phyloP scores from a whole-genome alignment of 306 rosid genomes.

The Ammopiptanthus mongolicus region DNA sequence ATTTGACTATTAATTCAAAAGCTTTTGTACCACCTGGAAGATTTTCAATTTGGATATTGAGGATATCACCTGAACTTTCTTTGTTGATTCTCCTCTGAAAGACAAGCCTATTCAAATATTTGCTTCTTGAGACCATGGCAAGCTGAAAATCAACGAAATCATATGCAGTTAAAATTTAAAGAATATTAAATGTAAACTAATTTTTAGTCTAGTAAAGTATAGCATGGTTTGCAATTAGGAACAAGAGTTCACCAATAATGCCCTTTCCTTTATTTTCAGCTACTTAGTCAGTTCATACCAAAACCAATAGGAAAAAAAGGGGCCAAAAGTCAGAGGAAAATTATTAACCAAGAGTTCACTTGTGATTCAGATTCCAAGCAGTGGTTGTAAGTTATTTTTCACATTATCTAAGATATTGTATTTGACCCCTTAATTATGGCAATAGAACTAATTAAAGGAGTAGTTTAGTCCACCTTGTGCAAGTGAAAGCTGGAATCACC shows the following conservation, averaged over 20 bases:
- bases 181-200: not conserved
- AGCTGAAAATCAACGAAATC: slow-evolving; percentile 39
- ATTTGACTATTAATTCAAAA: slow-evolving; percentile 58
- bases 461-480: slow-evolving; percentile 60
- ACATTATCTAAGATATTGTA: not conserved
- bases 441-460: not conserved
- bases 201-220: not conserved
- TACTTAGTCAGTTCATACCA: too few species aligned
- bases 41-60: slow-evolving; percentile 46
- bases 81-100: slow-evolving; percentile 40
- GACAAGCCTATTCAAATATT: slow-evolving; percentile 64
- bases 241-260: too few species aligned
- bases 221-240: not conserved
- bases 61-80: not conserved
- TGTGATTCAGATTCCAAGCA: not conserved
- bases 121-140: slow-evolving; percentile 74
- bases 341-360: not conserved
- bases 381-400: not conserved
- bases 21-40: slow-evolving; percentile 66
- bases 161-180: not conserved
- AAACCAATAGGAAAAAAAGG: too few species aligned
- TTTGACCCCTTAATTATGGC: not conserved
- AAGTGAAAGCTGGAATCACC: slow-evolving; percentile 69
- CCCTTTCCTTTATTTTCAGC: too few species aligned
- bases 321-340: not conserved